Conservation (phyloP, 441 rosid genomes). For the Pelargonium hybrid region DNA sequence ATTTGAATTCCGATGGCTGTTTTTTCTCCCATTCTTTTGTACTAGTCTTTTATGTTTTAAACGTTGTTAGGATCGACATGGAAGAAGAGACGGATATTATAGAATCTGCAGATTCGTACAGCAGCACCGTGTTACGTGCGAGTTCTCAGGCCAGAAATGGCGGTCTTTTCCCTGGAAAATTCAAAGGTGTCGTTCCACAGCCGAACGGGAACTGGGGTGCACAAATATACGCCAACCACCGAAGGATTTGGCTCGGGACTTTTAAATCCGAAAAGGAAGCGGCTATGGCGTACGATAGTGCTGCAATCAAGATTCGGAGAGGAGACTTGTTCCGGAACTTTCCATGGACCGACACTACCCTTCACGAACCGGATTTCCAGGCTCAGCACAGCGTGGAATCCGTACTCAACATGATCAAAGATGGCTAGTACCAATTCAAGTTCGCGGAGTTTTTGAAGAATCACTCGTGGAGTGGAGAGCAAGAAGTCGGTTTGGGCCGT, state of each 20-base stretch:
- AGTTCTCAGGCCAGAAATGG: slow-evolving; percentile 21
- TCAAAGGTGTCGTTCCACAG: slow-evolving; percentile 52
- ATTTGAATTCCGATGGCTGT: no score
- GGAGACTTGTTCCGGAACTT: slow-evolving; percentile 34
- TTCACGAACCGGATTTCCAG: slow-evolving; percentile 38
- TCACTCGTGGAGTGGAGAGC: slow-evolving; percentile 3
- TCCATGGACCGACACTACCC: slow-evolving; percentile 22
- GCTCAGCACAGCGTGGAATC: slow-evolving; percentile 27
- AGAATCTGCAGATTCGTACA: slow-evolving; percentile 34
- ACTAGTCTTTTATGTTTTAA: background rate
- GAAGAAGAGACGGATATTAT: slow-evolving; percentile 20
- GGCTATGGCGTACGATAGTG: slow-evolving; percentile 60
- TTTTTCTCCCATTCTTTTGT: no score
- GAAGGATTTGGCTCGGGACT: slow-evolving; percentile 59
- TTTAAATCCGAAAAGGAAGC: slow-evolving; percentile 48
- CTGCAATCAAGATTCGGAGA: slow-evolving; percentile 40
- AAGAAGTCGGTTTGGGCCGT: slow-evolving; percentile 2
- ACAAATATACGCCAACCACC: slow-evolving; percentile 44
- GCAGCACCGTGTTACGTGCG: slow-evolving; percentile 15
- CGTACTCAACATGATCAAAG: slow-evolving; percentile 41
- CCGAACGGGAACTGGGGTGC: slow-evolving; percentile 62
- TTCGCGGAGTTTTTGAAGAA: slow-evolving; percentile 28
- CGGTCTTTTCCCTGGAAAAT: slow-evolving; percentile 11
- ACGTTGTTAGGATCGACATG: slow-evolving; percentile 18
- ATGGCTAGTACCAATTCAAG: slow-evolving; percentile 36